Evolutionary conservation across 2,329 filamentous ascomycete species (phyloP), one percentile per base, ranked within the genome.

Genomic region (Penicillium sp.): DNA sequence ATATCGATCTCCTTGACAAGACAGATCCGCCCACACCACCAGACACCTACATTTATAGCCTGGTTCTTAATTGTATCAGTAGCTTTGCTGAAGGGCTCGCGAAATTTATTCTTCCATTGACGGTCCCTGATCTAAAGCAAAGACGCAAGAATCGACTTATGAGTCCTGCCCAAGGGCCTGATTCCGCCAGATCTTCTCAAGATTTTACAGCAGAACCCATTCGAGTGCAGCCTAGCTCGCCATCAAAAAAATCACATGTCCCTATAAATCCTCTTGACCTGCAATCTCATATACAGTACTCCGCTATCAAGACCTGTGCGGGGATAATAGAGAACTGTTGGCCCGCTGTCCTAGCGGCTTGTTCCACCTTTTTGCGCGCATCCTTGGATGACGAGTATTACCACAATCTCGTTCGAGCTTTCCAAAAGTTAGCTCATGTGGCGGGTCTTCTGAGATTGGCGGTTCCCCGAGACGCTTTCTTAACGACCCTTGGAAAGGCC

Each of bases 351-450:
- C 83, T 99, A 46, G 93, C 94, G 1, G 94, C 91, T 2, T 97
- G 91, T 66, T 99, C 94, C 0, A 97, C 93, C 0, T 99, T 97
- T 69, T 77, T 99, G 17, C 95, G 96, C 69, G 90, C 94, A 30
- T 87, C 93, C 0, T 78, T 99, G 4, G 94, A 99, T 69, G 88
- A 90, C 1, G 91, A 97, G 50, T 97, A 94, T 65, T 99, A 97
- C 66, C 92, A 97, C 63, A 86, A 88, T 10, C 79, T 99, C 1
- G 93, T 99, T 25, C 85, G 94, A 62, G 90, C 93, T 0, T 96
- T 97, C 64, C 94, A 99, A 67, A 91, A 95, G 61, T 90, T 99
- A 67, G 89, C 94, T 0, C 95, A 99, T 70, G 93, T 97, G 3
- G 91, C 94, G 37, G 95, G 94, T 5, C 79, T 99, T 44, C 76